Evolutionary conservation across 306 rosid genomes (phyloP).

Genomic region (Lagenaria siceraria): DNA sequence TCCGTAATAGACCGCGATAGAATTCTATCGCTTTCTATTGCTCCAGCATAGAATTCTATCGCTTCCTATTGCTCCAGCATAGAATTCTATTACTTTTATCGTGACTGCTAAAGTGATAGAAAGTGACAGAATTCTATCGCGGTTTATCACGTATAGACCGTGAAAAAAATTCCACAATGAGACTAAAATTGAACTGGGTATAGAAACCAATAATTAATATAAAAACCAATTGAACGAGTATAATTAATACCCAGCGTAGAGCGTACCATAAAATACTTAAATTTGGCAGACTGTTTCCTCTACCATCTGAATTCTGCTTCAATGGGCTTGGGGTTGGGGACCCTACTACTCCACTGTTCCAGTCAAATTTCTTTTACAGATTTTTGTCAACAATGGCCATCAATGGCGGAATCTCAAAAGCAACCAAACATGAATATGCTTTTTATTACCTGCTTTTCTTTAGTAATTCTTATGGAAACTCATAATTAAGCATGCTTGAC

Average conservation of each 20-base stretch:
- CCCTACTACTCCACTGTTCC: neutral
- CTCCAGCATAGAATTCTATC: no score
- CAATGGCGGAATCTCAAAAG: constrained; percentile 6
- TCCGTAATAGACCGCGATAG: no score
- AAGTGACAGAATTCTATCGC: no score
- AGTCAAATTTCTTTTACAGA: neutral
- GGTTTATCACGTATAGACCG: no score
- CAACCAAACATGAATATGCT: neutral
- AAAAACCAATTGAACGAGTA: no score
- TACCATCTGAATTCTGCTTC: neutral
- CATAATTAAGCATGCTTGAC: constrained; percentile 9
- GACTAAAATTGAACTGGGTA: no score
- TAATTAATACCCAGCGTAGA: neutral
- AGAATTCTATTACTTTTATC: no score
- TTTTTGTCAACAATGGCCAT: neutral
- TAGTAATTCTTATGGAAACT: neutral
- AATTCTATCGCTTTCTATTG: no score
- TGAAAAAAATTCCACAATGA: no score
- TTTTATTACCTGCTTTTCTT: neutral
- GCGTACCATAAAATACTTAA: neutral
- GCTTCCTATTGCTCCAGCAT: no score
- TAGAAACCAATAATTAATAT: no score
- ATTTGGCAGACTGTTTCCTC: neutral
- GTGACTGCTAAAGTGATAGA: no score
- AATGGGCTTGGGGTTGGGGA: neutral